Evolutionary conservation across 1,139 yeast species (phyloP).

Genomic region (Hemisphaericaspora xylanilytica): DNA sequence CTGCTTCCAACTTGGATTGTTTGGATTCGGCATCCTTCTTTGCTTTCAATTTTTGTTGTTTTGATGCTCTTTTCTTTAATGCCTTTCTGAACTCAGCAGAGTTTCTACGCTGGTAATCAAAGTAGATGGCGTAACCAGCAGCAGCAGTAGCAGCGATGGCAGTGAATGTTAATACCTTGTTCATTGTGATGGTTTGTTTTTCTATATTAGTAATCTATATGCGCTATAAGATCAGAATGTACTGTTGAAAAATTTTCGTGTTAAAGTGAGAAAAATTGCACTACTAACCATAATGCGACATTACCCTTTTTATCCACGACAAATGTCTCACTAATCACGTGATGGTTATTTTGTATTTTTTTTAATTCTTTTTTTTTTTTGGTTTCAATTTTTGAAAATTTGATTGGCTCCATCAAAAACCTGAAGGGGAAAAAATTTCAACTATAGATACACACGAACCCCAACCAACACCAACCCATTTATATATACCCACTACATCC

Average conservation of each 20-base stretch:
- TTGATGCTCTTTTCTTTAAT: constrained; percentile 60
- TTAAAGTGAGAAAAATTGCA: too few species aligned
- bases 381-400: constrained; percentile 2
- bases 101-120: constrained; percentile 88
- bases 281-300: too few species aligned
- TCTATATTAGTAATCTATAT: too few species aligned
- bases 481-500: background rate
- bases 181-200: constrained; percentile 33
- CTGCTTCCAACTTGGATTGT: constrained; percentile 56
- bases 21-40: constrained; percentile 58
- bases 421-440: constrained; percentile 4
- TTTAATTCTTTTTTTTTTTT: too few species aligned
- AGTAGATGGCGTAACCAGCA: constrained; percentile 80
- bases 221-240: too few species aligned
- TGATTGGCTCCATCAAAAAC: constrained; percentile 15
- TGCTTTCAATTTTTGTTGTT: constrained; percentile 57
- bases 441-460: background rate
- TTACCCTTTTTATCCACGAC: too few species aligned
- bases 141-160: constrained; percentile 54
- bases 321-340: background rate
- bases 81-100: constrained; percentile 76
- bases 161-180: constrained; percentile 46
- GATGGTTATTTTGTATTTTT: too few species aligned
- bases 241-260: constrained; percentile 1
- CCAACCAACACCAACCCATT: background rate